Conservation (phyloP, 306 rosid genomes). For the Pueraria montana region DNA sequence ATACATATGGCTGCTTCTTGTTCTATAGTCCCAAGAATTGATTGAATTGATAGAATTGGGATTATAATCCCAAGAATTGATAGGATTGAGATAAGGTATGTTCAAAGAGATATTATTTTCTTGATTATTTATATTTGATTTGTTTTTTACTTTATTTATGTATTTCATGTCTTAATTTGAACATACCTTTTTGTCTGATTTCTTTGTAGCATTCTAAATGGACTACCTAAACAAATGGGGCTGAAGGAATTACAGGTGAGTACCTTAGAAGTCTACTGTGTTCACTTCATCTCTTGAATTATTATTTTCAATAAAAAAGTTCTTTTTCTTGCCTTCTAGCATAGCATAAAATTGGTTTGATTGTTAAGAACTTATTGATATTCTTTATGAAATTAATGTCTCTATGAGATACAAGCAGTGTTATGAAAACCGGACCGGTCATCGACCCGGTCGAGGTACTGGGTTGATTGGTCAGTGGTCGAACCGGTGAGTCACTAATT, state of each 20-base stretch:
- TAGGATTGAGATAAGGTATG: no score
- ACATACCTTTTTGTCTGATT: slow-evolving; percentile 30
- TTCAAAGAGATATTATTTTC: no score
- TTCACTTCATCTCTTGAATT: slow-evolving; percentile 8
- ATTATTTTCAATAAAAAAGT: no score
- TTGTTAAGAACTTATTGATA: background rate
- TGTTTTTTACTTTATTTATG: slow-evolving; percentile 1
- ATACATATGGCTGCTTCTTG: background rate
- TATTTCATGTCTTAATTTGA: slow-evolving; percentile 27
- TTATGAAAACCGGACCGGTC: no score
- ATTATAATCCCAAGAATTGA: no score
- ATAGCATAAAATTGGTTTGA: slow-evolving; percentile 28
- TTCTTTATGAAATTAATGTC: background rate
- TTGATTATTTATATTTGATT: no score
- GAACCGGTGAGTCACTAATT: no score
- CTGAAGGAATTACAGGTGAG: slow-evolving; percentile 88
- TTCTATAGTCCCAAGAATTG: slow-evolving; percentile 23
- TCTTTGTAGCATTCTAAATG: slow-evolving; percentile 75
- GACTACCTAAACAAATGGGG: slow-evolving; percentile 92
- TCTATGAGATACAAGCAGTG: background rate
- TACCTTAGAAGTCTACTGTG: slow-evolving; percentile 17
- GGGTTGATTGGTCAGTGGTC: no score
- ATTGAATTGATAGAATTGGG: no score
- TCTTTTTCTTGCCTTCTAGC: background rate
- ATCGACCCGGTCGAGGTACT: no score